phyloP scores from a whole-genome alignment of 176 grass and related monocot genomes.

The Dendrocalamus sinicus region DNA sequence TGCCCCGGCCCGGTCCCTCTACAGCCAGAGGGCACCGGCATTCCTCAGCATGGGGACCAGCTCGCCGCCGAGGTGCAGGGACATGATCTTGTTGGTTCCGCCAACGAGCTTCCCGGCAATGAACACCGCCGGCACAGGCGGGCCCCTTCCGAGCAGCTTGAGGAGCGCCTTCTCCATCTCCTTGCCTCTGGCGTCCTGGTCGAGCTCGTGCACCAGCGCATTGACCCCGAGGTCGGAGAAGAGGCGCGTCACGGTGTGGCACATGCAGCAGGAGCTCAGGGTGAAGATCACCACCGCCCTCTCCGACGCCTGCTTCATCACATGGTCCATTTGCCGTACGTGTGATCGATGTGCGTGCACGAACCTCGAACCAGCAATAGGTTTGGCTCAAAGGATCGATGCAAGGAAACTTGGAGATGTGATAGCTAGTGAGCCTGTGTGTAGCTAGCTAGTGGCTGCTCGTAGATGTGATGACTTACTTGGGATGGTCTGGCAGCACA shows the following conservation, averaged over 20 bases:
- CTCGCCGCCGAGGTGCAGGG: slow-evolving; percentile 55
- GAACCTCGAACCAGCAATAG: too few species aligned
- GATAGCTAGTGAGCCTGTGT: background rate
- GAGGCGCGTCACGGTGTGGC: slow-evolving; percentile 75
- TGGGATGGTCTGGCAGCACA: slow-evolving; percentile 35
- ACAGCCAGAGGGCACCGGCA: slow-evolving; percentile 66
- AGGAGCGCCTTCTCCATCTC: slow-evolving; percentile 63
- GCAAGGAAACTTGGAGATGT: background rate
- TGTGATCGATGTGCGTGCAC: background rate
- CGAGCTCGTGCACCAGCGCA: slow-evolving; percentile 60
- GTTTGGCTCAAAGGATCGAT: background rate
- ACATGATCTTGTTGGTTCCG: slow-evolving; percentile 62
- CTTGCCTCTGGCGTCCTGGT: slow-evolving; percentile 55
- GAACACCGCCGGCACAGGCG: slow-evolving; percentile 56
- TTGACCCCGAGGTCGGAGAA: slow-evolving; percentile 63
- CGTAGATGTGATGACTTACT: background rate
- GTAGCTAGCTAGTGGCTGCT: background rate
- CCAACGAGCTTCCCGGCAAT: slow-evolving; percentile 55
- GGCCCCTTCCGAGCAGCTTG: slow-evolving; percentile 44
- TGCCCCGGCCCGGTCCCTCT: background rate
- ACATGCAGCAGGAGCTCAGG: slow-evolving; percentile 77
- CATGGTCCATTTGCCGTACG: slow-evolving; percentile 52
- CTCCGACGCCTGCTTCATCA: slow-evolving; percentile 62
- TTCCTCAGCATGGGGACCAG: slow-evolving; percentile 58
- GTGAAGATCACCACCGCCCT: slow-evolving; percentile 80